Conservation (phyloP, 176 grass and related monocot species). For the Oropetium thomaeum region DNA sequence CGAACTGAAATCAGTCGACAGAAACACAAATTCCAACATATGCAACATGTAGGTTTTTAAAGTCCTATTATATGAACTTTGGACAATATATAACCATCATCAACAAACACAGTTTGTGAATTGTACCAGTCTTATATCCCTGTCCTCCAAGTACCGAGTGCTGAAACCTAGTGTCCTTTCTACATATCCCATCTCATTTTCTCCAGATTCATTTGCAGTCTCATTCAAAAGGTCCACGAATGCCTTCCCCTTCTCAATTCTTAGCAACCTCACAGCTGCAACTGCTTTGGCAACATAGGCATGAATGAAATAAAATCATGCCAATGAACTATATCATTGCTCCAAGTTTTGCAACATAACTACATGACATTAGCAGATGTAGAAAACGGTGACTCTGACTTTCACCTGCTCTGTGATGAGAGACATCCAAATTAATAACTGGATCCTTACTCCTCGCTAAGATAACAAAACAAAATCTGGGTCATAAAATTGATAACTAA, state of each 20-base stretch:
- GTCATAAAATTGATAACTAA: conserved; percentile 3
- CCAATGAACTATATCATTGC: neutral
- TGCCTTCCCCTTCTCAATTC: conserved; percentile 77
- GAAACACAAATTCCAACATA: neutral
- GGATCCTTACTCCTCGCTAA: conserved; percentile 32
- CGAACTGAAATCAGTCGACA: neutral
- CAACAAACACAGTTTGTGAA: conserved; percentile 15
- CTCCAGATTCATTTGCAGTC: conserved; percentile 47
- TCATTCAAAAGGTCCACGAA: conserved; percentile 90
- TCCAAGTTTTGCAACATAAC: neutral
- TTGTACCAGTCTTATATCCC: conserved; percentile 87
- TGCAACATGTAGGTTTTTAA: conserved; percentile 2
- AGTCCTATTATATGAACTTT: conserved; percentile 27
- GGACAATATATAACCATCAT: conserved; percentile 19
- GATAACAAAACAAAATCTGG: neutral
- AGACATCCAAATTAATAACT: conserved; percentile 46
- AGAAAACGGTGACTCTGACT: neutral
- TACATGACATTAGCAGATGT: neutral
- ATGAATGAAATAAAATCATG: conserved; percentile 17
- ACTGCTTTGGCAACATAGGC: conserved; percentile 36
- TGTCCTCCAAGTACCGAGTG: conserved; percentile 63
- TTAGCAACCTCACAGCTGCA: conserved; percentile 80
- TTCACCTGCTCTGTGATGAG: conserved; percentile 46
- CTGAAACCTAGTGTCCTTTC: conserved; percentile 82
- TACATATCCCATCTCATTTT: conserved; percentile 87